Percentiles rank a stretch among this genome's conserved stretches.
phyloP scores from a whole-genome alignment of 208 protist species.

The Wallacemonas sp. region DNA sequence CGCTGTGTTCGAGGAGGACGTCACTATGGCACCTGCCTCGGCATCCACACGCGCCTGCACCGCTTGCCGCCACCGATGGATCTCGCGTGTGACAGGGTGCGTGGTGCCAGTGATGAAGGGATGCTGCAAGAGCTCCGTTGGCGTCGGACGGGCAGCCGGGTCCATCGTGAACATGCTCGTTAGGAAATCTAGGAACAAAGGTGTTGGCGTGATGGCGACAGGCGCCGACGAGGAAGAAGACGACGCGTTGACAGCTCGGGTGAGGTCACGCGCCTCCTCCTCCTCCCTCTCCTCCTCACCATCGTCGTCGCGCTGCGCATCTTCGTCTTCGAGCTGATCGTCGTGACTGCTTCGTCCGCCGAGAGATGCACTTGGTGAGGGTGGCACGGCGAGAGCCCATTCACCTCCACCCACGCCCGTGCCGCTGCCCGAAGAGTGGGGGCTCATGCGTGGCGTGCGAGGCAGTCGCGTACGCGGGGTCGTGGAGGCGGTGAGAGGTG shows the following conservation, averaged over 20 bases:
- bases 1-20: no score
- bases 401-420: not conserved
- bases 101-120: conserved; percentile 63
- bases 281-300: not conserved
- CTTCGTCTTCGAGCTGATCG: not conserved
- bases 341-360: not conserved
- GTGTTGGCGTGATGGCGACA: conserved; percentile 27
- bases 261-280: not conserved
- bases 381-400: not conserved
- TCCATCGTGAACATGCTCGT: conserved; percentile 50
- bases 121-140: conserved; percentile 69
- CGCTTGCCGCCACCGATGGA: conserved; percentile 39
- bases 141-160: conserved; percentile 40
- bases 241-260: not conserved
- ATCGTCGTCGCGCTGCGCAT: not conserved
- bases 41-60: not conserved
- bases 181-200: conserved; percentile 64
- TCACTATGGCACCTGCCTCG: no score
- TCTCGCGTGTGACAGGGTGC: not conserved
- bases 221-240: not conserved
- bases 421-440: not conserved
- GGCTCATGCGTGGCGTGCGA: conserved; percentile 11
- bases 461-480: not conserved
- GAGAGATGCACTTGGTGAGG: not conserved
- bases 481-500: no score